Percentiles rank a stretch among this genome's conserved stretches.
These are phyloP conservation scores for Podaxis sp. DNA, from an alignment of 768 basidiomycete species.

Conservation along the genomic window DNA sequence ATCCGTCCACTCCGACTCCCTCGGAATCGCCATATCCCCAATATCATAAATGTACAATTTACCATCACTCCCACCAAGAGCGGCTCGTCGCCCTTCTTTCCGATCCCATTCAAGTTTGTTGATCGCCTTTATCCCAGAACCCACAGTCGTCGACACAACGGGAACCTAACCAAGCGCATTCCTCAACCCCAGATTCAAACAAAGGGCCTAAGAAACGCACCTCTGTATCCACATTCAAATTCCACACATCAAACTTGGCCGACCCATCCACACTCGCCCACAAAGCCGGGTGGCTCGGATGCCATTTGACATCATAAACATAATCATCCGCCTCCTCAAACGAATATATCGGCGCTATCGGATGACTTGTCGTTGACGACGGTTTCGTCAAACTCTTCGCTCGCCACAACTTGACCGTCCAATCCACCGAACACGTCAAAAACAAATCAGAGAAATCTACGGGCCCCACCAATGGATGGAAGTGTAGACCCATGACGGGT, in stretches of 20 bases:
- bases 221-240: slow-evolving; percentile 95
- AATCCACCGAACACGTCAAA: slow-evolving; percentile 90
- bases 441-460: slow-evolving; percentile 97
- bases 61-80: slow-evolving; percentile 90
- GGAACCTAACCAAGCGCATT: slow-evolving; percentile 64
- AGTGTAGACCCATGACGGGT: slow-evolving; percentile 91
- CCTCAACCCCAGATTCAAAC: not conserved
- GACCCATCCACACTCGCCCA: slow-evolving; percentile 95
- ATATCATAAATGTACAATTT: slow-evolving; percentile 93
- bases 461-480: slow-evolving; percentile 88
- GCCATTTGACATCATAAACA: slow-evolving; percentile 99
- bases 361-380: slow-evolving; percentile 43
- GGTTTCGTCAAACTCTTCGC: slow-evolving; percentile 77
- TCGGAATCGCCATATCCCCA: slow-evolving; percentile 84
- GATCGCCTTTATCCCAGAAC: slow-evolving; percentile 70
- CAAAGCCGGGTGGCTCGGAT: slow-evolving; percentile 90
- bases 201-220: slow-evolving; percentile 43
- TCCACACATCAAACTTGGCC: slow-evolving; percentile 97
- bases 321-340: slow-evolving; percentile 99
- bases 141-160: slow-evolving; percentile 81
- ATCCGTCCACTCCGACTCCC: slow-evolving; percentile 93
- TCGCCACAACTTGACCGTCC: slow-evolving; percentile 98
- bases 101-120: slow-evolving; percentile 97
- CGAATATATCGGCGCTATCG: slow-evolving; percentile 79
- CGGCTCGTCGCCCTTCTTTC: slow-evolving; percentile 88